A percentile compares a stretch with the other conserved stretches of the same genome.
Evolutionary conservation across 169 alveolate species (phyloP).

Genomic region (Plasmodium blacklocki): DNA sequence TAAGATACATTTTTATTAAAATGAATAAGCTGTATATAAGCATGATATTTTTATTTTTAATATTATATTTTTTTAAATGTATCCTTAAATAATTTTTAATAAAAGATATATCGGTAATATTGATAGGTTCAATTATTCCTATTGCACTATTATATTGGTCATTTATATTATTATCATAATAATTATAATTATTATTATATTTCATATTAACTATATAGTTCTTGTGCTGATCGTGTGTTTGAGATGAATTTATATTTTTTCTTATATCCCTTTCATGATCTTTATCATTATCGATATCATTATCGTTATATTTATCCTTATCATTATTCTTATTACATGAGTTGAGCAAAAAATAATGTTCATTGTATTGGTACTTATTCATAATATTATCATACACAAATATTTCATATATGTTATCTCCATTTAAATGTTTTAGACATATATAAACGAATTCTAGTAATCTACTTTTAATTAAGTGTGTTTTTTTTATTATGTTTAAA

Average conservation of each 20-base stretch:
- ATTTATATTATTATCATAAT: too few species aligned
- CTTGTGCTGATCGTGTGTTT: too few species aligned
- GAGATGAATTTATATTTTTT: too few species aligned
- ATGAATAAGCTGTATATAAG: slow-evolving; percentile 49
- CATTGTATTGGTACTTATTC: slow-evolving; percentile 20
- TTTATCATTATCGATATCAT: too few species aligned
- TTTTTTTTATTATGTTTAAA: slow-evolving; percentile 41
- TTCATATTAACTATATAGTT: too few species aligned
- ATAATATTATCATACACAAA: slow-evolving; percentile 13
- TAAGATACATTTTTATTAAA: slow-evolving; percentile 31
- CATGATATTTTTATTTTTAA: slow-evolving; percentile 34
- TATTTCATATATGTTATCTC: slow-evolving; percentile 33
- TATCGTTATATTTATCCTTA: not conserved
- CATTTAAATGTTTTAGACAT: slow-evolving; percentile 28
- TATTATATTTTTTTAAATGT: slow-evolving; percentile 45
- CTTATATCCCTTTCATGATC: too few species aligned
- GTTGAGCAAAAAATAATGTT: slow-evolving; percentile 1
- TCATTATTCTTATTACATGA: not conserved
- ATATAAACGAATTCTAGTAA: slow-evolving; percentile 42
- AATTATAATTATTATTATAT: too few species aligned
- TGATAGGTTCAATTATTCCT: not conserved
- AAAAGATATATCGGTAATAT: slow-evolving; percentile 13
- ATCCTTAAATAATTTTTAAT: slow-evolving; percentile 16
- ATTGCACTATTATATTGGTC: not conserved
- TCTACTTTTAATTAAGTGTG: slow-evolving; percentile 61